Percentiles rank a stretch among this genome's conserved stretches.
phyloP scores from a whole-genome alignment of 805 yeast genomes.

The Sporopachydermia lactativora region DNA sequence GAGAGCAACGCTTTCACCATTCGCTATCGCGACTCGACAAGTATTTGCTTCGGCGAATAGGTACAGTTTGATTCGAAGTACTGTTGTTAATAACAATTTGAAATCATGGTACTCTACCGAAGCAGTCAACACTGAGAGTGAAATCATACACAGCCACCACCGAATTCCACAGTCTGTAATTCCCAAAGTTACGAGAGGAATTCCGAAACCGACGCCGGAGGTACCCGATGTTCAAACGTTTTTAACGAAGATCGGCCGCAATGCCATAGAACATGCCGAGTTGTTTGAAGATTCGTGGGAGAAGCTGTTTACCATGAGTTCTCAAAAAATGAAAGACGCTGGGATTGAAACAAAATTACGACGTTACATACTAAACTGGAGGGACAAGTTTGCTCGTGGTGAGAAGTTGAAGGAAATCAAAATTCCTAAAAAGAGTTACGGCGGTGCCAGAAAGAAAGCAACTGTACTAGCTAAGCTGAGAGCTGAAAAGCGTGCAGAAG shows the following conservation, averaged over 20 bases:
- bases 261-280: constrained; percentile 50
- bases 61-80: too few species aligned
- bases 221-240: constrained; percentile 65
- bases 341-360: constrained; percentile 68
- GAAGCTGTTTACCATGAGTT: constrained; percentile 41
- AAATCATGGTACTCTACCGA: too few species aligned
- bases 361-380: constrained; percentile 61
- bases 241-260: constrained; percentile 67
- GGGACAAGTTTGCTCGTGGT: constrained; percentile 48
- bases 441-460: constrained; percentile 76
- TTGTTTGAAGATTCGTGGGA: constrained; percentile 60
- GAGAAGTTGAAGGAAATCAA: constrained; percentile 40
- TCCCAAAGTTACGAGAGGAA: constrained; percentile 2
- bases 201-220: constrained; percentile 36
- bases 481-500: constrained; percentile 30
- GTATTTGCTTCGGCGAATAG: too few species aligned
- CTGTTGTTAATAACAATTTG: too few species aligned
- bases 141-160: too few species aligned
- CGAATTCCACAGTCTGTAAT: too few species aligned
- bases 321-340: constrained; percentile 47
- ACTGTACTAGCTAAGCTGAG: constrained; percentile 48
- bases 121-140: too few species aligned
- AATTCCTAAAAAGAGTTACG: constrained; percentile 62
- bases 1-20: too few species aligned
- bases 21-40: too few species aligned